A percentile compares a stretch with the other conserved stretches of the same genome.
Conservation (phyloP, 805 yeast genomes). For the Candida namnaoensis region DNA sequence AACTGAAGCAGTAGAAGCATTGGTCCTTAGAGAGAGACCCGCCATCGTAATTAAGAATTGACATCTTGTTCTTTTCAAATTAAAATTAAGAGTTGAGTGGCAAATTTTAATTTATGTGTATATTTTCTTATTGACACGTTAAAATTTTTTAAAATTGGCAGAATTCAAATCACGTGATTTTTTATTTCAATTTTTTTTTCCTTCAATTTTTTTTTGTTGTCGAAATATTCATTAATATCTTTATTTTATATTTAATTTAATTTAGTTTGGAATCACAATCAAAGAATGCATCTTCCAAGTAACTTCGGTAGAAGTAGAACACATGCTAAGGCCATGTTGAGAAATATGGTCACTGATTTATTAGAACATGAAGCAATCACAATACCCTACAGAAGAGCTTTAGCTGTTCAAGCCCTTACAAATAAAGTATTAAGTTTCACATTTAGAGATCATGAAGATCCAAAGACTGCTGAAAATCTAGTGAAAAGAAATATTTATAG, state of each 20-base stretch:
- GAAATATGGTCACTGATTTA: slow-evolving; percentile 59
- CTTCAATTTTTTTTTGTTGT: too few species aligned
- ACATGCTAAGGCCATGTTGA: slow-evolving; percentile 33
- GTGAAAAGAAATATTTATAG: slow-evolving; percentile 36
- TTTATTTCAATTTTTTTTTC: too few species aligned
- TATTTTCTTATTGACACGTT: too few species aligned
- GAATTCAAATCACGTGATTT: not conserved
- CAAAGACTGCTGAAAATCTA: slow-evolving; percentile 6
- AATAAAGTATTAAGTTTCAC: slow-evolving; percentile 59
- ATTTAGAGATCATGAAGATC: slow-evolving; percentile 1
- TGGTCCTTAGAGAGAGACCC: slow-evolving; percentile 72
- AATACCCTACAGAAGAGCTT: slow-evolving; percentile 72
- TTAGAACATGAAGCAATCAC: slow-evolving; percentile 63
- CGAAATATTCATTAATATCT: too few species aligned
- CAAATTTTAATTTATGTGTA: too few species aligned
- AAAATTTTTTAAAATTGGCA: too few species aligned
- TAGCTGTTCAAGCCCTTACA: slow-evolving; percentile 52
- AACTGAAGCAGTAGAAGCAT: slow-evolving; percentile 79
- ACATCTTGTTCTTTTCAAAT: not conserved
- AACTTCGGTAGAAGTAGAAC: not conserved
- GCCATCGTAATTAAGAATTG: slow-evolving; percentile 7
- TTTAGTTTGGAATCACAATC: too few species aligned
- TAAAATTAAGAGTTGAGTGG: too few species aligned
- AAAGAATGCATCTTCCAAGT: not conserved
- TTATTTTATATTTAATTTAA: too few species aligned